Base-by-base conservation (phyloP, 305 asterid genomes). In the Plantago coronopus region DNA sequence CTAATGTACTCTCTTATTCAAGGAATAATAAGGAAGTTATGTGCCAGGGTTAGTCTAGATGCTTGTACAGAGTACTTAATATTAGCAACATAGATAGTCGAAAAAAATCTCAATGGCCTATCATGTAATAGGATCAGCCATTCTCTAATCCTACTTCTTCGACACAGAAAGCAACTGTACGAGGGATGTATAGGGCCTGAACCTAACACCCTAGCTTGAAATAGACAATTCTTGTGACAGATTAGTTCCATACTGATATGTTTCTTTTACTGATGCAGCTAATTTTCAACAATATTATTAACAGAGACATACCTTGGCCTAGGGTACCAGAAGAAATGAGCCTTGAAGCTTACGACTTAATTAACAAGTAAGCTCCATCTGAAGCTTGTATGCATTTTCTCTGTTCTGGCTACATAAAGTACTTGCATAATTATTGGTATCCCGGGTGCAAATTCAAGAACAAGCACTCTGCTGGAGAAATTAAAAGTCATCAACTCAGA, bases 251-350 rank as follows among this genome's bases (percentile, higher is more conserved):
- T 73, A 59, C 46, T 75, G 61, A 80, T 62, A 38, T 51, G 60
- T 67, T 45, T 64, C 70, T 65, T 57, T 55, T 29, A 77, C 47
- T 59, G 72, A 67, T 82, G 89, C 95, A 94, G 97, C 82, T 82
- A 77, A 84, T 90, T 67, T 94, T 94, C 79, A 78, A 82, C 83
- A 89, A 94, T 76, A 87, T 94, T 73, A 80, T 94, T 73, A 85
- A 94, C 71, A 78, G 95, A 76, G 88, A 85, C 80, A 84, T 94
- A 69, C 87, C 93, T 55, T 85, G 99, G 99, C 99, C 96, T 59
- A 89, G 74, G 80, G 61, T 85, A 72, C 96, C 95, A 20, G 95
- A 87, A 44, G 97, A 94, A 82, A 73, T 94, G 80, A 87, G 89
- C 75, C 71, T 19, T 54, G 95, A 85, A 72, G 95, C 96, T 51